Evolutionary conservation across 768 basidiomycete species (phyloP).

Genomic region (Leccinellum albellum): DNA sequence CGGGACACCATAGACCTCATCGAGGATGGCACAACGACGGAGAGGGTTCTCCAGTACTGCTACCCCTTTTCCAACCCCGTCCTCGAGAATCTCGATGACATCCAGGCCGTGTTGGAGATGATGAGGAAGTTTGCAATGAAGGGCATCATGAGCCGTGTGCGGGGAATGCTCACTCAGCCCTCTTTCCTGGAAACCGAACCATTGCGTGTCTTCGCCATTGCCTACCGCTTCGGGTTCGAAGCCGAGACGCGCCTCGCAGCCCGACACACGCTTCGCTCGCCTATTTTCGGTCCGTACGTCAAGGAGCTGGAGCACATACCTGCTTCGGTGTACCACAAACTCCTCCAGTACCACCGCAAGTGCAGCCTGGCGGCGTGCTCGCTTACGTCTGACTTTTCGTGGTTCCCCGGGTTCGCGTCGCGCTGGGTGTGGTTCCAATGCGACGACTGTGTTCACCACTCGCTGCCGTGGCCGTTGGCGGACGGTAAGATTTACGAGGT

Average conservation of each 20-base stretch:
- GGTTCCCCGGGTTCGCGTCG: conserved; percentile 34
- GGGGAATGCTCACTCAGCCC: conserved; percentile 24
- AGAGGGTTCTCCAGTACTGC: conserved; percentile 33
- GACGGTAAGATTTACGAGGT: conserved; percentile 36
- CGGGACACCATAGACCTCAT: conserved; percentile 28
- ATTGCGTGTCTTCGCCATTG: conserved; percentile 38
- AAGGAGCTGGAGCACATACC: conserved; percentile 38
- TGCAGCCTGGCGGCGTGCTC: conserved; percentile 29
- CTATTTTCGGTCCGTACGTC: conserved; percentile 33
- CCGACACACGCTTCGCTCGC: conserved; percentile 31
- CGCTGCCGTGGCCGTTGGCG: conserved; percentile 32
- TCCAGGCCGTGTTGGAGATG: conserved; percentile 33
- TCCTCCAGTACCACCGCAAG: conserved; percentile 35
- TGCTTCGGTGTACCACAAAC: conserved; percentile 34
- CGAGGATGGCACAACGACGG: conserved; percentile 32
- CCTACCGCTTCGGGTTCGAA: conserved; percentile 34
- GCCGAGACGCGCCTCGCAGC: conserved; percentile 35
- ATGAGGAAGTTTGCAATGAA: conserved; percentile 40
- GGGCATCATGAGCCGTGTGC: conserved; percentile 29
- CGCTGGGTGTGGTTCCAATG: conserved; percentile 40
- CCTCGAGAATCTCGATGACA: conserved; percentile 32
- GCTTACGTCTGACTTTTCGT: conserved; percentile 34
- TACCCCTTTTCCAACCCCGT: conserved; percentile 35
- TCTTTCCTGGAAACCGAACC: conserved; percentile 29
- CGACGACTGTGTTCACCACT: conserved; percentile 34